Evolutionary conservation across 495 filamentous ascomycete species (phyloP), one percentile per base, ranked within the genome.

Genomic region (Aspergillus saccharolyticus): DNA sequence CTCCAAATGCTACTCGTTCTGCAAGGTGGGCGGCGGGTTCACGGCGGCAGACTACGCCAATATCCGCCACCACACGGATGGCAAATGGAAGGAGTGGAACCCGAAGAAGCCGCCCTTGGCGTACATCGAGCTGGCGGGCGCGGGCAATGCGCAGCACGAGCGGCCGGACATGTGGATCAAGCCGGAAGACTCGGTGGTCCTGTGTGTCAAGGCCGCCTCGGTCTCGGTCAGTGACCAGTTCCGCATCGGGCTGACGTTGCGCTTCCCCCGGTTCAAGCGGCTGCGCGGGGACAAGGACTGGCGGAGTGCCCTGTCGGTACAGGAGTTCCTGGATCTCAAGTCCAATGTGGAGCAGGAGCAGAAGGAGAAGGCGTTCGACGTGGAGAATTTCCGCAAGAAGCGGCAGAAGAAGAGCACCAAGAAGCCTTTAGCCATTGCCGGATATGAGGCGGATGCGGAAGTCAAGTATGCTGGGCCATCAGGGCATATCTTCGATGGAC

Each of bases 21-120:
- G 90, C 75, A 97, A 96, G 70, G 94, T 97, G 20, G 94, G 94
- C 42, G 94, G 95, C 52, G 94, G 94, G 0, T 90, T 97, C 62
- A 87, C 83, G 25, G 89, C 87, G 4, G 82, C 85, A 55, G 95
- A 98, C 64, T 96, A 95, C 62, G 85, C 84, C 0, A 83, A 85
- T 46, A 83, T 98, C 42, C 78, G 85, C 1, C 89, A 96, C 64
- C 82, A 83, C 30, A 97, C 95, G 0, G 88, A 96, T 48, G 90
- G 87, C 15, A 95, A 96, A 65, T 98, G 95, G 95, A 77, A 81
- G 5, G 80, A 88, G 17, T 98, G 90, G 90, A 87, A 96, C 69
- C 55, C 79, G 1, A 86, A 86, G 50, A 84, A 82, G 47, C 94
- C 94, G 17, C 95, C 95, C 0, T 85, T 78, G 9, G 79, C 89